Conservation (phyloP, 352 stramenopile species). For the Thalassiosira mediterranea region DNA sequence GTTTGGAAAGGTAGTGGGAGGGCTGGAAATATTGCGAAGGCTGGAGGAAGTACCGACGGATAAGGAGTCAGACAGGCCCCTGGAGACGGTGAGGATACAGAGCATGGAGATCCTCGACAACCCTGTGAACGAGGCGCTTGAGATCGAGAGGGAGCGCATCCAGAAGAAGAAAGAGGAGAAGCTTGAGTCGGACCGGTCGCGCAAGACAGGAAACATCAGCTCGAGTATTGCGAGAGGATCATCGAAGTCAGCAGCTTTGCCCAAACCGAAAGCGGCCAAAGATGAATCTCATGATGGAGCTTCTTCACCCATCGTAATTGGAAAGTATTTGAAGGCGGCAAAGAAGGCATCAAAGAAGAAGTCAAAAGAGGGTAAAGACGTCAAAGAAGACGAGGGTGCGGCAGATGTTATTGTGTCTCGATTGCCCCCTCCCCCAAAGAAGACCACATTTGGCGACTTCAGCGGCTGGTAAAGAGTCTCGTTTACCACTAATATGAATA, state of each 20-base stretch:
- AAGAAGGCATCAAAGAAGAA: slow-evolving; percentile 37
- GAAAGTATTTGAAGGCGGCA: slow-evolving; percentile 49
- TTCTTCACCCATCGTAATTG: slow-evolving; percentile 32
- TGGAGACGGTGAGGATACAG: slow-evolving; percentile 70
- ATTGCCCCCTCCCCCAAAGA: slow-evolving; percentile 62
- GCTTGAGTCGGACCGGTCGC: slow-evolving; percentile 24
- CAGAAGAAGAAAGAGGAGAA: slow-evolving; percentile 53
- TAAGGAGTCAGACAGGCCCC: slow-evolving; percentile 89
- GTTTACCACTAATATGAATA: no score
- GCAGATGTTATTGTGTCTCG: slow-evolving; percentile 33
- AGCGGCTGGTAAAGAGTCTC: slow-evolving; percentile 80
- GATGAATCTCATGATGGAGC: slow-evolving; percentile 23
- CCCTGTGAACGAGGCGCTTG: slow-evolving; percentile 66
- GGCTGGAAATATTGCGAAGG: slow-evolving; percentile 89
- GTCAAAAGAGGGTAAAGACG: slow-evolving; percentile 27
- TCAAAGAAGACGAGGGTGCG: slow-evolving; percentile 8
- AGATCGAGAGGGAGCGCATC: slow-evolving; percentile 68
- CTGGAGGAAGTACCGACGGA: slow-evolving; percentile 90
- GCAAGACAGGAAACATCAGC: slow-evolving; percentile 20
- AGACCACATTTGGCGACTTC: slow-evolving; percentile 80
- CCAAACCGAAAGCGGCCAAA: not conserved
- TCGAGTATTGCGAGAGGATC: slow-evolving; percentile 1
- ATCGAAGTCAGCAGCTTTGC: slow-evolving; percentile 9
- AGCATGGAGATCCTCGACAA: slow-evolving; percentile 75
- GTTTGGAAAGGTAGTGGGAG: slow-evolving; percentile 94